Percentiles rank a stretch among this genome's conserved stretches.
Conservation (phyloP, 2,329 filamentous ascomycete species). For the Pyrenophora graminea region DNA sequence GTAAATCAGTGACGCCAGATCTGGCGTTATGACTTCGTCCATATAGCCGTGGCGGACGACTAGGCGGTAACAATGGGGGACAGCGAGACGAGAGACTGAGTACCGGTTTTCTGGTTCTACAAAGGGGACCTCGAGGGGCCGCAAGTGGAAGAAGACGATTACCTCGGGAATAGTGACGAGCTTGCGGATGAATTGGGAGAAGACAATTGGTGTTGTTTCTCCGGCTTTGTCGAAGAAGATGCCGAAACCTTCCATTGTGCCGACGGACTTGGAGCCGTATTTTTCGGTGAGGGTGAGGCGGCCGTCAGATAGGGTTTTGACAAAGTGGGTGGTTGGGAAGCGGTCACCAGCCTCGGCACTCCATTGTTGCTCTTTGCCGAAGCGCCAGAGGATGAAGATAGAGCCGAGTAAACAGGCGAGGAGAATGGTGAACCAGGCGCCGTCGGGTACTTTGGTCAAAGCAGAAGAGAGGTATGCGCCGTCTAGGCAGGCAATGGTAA, state of each 20-base stretch:
- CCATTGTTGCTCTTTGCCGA: conserved; percentile 80
- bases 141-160: conserved; percentile 75
- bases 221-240: conserved; percentile 82
- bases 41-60: conserved; percentile 74
- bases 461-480: conserved; percentile 71
- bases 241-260: conserved; percentile 61
- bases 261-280: conserved; percentile 42
- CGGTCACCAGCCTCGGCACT: conserved; percentile 66
- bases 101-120: conserved; percentile 52
- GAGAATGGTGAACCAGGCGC: conserved; percentile 77
- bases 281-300: conserved; percentile 45
- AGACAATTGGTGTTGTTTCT: conserved; percentile 66
- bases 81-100: conserved; percentile 49
- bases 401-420: conserved; percentile 65
- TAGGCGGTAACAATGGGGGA: conserved; percentile 70
- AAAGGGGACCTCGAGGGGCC: conserved; percentile 62
- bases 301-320: conserved; percentile 41
- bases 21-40: conserved; percentile 69
- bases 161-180: conserved; percentile 70
- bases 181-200: conserved; percentile 73
- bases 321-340: conserved; percentile 52
- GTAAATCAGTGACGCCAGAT: conserved; percentile 60
- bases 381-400: conserved; percentile 76
- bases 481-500: conserved; percentile 69
- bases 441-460: conserved; percentile 72